phyloP scores from a whole-genome alignment of 225 moss, liverwort and hornwort species.

The Physcomitrellopsis africana region DNA sequence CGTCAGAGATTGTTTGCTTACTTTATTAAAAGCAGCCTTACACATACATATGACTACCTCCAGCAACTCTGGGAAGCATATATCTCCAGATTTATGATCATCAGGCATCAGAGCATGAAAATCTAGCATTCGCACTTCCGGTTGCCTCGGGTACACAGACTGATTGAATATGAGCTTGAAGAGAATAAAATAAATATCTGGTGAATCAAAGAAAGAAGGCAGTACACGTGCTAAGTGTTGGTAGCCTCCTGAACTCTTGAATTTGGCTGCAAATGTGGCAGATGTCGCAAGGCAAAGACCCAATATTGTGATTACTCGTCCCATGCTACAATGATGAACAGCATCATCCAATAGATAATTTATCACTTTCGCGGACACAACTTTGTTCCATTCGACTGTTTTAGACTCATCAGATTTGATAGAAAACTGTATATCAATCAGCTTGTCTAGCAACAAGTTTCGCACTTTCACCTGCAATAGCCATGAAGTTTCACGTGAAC shows the following conservation, averaged over 20 bases:
- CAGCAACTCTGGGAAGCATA: constrained; percentile 86
- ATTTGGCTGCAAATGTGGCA: constrained; percentile 76
- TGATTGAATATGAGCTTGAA: constrained; percentile 90
- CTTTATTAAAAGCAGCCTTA: constrained; percentile 76
- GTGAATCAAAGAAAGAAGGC: constrained; percentile 89
- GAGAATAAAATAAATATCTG: constrained; percentile 91
- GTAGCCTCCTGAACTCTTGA: constrained; percentile 87
- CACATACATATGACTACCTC: constrained; percentile 89
- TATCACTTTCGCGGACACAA: constrained; percentile 90
- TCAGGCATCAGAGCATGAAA: constrained; percentile 92
- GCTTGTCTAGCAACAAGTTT: constrained; percentile 90
- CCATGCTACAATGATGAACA: constrained; percentile 82
- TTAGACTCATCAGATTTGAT: constrained; percentile 76
- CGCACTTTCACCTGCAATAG: constrained; percentile 82
- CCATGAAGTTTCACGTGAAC: constrained; percentile 56
- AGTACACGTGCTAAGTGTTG: constrained; percentile 86
- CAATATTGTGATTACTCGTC: constrained; percentile 87
- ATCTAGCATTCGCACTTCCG: constrained; percentile 94
- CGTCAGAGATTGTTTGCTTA: constrained; percentile 69
- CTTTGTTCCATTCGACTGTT: constrained; percentile 85
- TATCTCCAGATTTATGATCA: constrained; percentile 72
- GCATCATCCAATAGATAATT: constrained; percentile 86
- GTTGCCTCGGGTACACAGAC: constrained; percentile 87
- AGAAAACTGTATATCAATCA: constrained; percentile 88
- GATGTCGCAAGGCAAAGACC: constrained; percentile 94